Evolutionary conservation across 805 yeast species (phyloP).

Genomic region (Starmerella powellii): DNA sequence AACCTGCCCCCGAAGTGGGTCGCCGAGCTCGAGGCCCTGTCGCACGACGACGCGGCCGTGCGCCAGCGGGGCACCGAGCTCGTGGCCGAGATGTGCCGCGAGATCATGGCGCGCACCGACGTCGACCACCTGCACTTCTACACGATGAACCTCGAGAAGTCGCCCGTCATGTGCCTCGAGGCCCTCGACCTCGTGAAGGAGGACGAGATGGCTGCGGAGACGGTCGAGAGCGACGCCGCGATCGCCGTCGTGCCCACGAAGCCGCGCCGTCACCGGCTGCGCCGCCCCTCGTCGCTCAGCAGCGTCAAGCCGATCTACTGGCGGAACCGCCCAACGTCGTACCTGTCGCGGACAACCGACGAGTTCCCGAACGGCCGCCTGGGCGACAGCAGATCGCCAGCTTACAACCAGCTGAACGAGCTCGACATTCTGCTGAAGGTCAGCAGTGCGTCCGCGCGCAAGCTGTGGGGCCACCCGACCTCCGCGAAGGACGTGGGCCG

Average conservation of each 20-base stretch:
- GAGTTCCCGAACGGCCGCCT: slow-evolving; percentile 98
- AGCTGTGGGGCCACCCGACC: slow-evolving; percentile 79
- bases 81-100: slow-evolving; percentile 70
- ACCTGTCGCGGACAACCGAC: slow-evolving; percentile 81
- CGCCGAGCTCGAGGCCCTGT: slow-evolving; percentile 61
- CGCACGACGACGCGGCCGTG: slow-evolving; percentile 81
- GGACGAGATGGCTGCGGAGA: slow-evolving; percentile 5
- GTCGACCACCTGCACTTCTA: slow-evolving; percentile 87
- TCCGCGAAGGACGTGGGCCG: slow-evolving; percentile 45
- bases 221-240: background rate
- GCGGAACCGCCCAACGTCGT: slow-evolving; percentile 86
- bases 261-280: slow-evolving; percentile 11
- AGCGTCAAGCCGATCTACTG: slow-evolving; percentile 85
- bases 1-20: slow-evolving; percentile 63
- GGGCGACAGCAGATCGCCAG: slow-evolving; percentile 97
- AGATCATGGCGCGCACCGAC: slow-evolving; percentile 47
- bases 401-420: slow-evolving; percentile 80
- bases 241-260: too few species aligned
- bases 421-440: slow-evolving; percentile 75
- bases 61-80: slow-evolving; percentile 76
- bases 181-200: slow-evolving; percentile 41
- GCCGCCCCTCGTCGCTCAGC: slow-evolving; percentile 12
- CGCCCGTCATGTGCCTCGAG: slow-evolving; percentile 80
- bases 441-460: slow-evolving; percentile 56
- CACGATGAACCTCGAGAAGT: slow-evolving; percentile 92